Evolutionary conservation across 1,284 basidiomycete species (phyloP).

Genomic region (Porphyrellus sp.): DNA sequence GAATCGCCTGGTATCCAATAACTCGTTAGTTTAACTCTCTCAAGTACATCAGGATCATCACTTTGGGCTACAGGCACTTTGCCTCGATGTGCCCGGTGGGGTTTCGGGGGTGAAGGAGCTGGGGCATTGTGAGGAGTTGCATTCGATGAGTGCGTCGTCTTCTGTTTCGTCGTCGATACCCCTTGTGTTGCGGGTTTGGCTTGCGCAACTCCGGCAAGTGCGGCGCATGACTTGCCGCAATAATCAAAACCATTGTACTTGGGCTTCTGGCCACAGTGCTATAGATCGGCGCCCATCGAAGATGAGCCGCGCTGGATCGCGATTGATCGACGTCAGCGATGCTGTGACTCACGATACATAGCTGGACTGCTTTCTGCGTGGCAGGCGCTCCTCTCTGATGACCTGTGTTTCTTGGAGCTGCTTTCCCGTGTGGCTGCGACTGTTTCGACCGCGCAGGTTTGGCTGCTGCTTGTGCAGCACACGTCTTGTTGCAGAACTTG

Average conservation of each 20-base stretch:
- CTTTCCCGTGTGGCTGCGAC: slow-evolving; percentile 15
- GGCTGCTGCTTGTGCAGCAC: slow-evolving; percentile 45
- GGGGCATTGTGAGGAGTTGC: slow-evolving; percentile 9
- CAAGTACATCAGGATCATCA: slow-evolving; percentile 17
- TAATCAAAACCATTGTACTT: slow-evolving; percentile 35
- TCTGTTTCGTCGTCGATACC: slow-evolving; percentile 21
- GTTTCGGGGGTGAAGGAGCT: slow-evolving; percentile 6
- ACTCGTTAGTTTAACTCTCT: slow-evolving; percentile 12
- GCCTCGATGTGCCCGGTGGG: slow-evolving; percentile 10
- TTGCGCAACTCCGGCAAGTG: slow-evolving; percentile 20
- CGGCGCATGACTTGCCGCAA: slow-evolving; percentile 35
- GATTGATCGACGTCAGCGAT: slow-evolving; percentile 27
- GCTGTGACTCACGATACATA: slow-evolving; percentile 29
- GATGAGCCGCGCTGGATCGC: slow-evolving; percentile 23
- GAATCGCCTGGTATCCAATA: slow-evolving; percentile 21
- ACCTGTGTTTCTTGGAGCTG: slow-evolving; percentile 11
- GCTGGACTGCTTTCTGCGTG: slow-evolving; percentile 20
- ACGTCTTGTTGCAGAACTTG: slow-evolving; percentile 58
- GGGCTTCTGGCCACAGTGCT: slow-evolving; percentile 36
- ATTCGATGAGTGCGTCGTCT: slow-evolving; percentile 8
- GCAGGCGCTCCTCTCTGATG: slow-evolving; percentile 16
- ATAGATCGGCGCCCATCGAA: slow-evolving; percentile 25
- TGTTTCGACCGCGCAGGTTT: slow-evolving; percentile 13
- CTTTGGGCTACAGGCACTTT: slow-evolving; percentile 24
- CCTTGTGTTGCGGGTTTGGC: slow-evolving; percentile 16